Evolutionary conservation across 192 early-diverging fungal genomes (phyloP), one percentile per base, ranked within the genome.

Genomic region (Coemansia sp.): DNA sequence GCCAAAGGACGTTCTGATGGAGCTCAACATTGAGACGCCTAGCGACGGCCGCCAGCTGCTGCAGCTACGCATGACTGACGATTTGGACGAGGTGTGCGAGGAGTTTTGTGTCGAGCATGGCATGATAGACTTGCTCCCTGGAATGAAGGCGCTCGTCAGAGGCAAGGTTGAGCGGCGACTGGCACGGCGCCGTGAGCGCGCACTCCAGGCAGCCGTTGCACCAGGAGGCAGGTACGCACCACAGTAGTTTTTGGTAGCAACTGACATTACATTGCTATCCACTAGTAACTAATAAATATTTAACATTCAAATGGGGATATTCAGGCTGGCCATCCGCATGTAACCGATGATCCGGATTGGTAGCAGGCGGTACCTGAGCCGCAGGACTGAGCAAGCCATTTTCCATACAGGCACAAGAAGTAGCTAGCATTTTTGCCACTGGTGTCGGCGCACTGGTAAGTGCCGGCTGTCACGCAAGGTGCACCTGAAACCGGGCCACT

Each of bases 21-120:
- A 79, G 71, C 67, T 79, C 34, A 79, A 79, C 56, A 79, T 79
- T n/a, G 76, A 79, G 50, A 79, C 76, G 2, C 76, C 76, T 0
- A 33, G 69, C 20, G 55, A 73, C 23, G 76, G 76, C 26, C 70
- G 71, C 31, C 70, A 79, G 64, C 45, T 73, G 53, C 24, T 79
- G 48, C 76, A 79, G 67, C 67, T 79, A 9, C 70, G 67, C 3
- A 67, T 61, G 28, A 69, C 67, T 21, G 76, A 79, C 53, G 58
- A 70, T 42, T 23, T 79, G 5, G 71, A 79, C 26, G 60, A 59
- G n/a, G 24, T 62, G 31, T 79, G 76, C 35, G 76, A 79, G 43
- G 51, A 63, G 40, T 79, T 79, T 39, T 79, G 76, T 53, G 46
- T n/a, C 6, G 24, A 56, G 16, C 63, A 57, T 65, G 69, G 66